These are phyloP conservation scores for Verticillium dahliae DNA, from an alignment of 2,329 filamentous ascomycete species.

Conservation along the genomic window DNA sequence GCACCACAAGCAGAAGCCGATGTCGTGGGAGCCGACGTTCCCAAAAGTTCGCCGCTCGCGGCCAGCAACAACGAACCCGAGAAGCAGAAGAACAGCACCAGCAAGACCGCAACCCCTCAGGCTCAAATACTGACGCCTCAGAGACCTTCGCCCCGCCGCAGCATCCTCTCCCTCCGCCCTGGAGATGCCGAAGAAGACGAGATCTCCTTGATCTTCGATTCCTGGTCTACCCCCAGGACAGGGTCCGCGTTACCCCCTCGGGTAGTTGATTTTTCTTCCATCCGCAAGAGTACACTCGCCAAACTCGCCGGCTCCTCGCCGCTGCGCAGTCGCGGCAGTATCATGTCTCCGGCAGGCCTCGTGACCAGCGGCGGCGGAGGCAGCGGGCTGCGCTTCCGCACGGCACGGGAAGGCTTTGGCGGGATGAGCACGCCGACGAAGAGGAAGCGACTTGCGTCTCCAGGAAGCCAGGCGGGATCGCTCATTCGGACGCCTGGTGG, in stretches of 20 bases:
- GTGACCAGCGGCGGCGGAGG: background rate
- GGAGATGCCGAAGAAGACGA: conserved; percentile 28
- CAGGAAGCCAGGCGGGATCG: conserved; percentile 14
- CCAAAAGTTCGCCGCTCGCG: background rate
- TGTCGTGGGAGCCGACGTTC: background rate
- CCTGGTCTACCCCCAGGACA: background rate
- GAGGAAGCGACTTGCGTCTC: conserved; percentile 4
- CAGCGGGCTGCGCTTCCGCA: background rate
- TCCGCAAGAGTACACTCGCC: background rate
- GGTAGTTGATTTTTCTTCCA: background rate
- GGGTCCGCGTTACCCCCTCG: background rate
- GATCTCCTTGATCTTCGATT: conserved; percentile 24
- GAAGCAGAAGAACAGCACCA: background rate
- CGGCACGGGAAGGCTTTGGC: conserved; percentile 2
- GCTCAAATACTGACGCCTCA: conserved; percentile 9
- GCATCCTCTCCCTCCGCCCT: conserved; percentile 36
- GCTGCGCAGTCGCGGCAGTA: background rate
- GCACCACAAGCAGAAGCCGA: background rate
- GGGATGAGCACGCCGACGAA: conserved; percentile 1
- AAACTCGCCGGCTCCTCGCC: background rate
- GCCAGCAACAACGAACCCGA: background rate
- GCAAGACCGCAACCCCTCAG: conserved; percentile 13
- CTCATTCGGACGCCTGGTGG: conserved; percentile 42
- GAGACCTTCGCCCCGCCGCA: conserved; percentile 22
- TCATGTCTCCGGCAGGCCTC: background rate